Percentiles rank a stretch among this genome's conserved stretches.
These are phyloP conservation scores for Curvularia lunata DNA, from an alignment of 2,329 filamentous ascomycete genomes.

Conservation along the genomic window DNA sequence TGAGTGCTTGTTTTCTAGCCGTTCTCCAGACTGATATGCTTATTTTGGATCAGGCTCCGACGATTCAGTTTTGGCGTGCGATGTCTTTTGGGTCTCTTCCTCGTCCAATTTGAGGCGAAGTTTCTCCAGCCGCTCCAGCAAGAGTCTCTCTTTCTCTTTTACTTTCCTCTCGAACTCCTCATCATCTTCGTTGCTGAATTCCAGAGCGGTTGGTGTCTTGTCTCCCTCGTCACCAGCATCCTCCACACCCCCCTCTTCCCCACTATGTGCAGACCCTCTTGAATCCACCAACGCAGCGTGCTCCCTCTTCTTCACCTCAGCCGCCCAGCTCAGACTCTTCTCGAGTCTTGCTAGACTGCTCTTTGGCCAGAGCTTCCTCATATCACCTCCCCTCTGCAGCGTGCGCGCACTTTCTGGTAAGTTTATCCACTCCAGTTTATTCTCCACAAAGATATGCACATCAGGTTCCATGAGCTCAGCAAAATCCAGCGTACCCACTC, in stretches of 20 bases:
- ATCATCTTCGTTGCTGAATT: slow-evolving; percentile 29
- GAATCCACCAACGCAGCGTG: background rate
- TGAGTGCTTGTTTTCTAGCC: background rate
- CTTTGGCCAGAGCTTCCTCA: slow-evolving; percentile 33
- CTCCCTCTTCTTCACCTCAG: slow-evolving; percentile 8
- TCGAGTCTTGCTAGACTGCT: slow-evolving; percentile 37
- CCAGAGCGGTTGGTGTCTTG: slow-evolving; percentile 41
- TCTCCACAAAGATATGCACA: slow-evolving; percentile 36
- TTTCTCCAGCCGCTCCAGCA: slow-evolving; percentile 40
- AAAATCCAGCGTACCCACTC: slow-evolving; percentile 37
- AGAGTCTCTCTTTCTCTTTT: slow-evolving; percentile 34
- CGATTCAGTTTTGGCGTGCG: background rate
- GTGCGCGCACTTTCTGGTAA: slow-evolving; percentile 34
- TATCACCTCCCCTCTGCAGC: slow-evolving; percentile 16
- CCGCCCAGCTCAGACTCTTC: slow-evolving; percentile 13
- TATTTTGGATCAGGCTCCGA: background rate
- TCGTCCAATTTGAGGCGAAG: slow-evolving; percentile 36
- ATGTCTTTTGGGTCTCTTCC: slow-evolving; percentile 9
- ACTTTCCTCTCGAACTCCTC: slow-evolving; percentile 40
- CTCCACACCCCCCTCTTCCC: slow-evolving; percentile 4
- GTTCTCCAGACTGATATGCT: background rate
- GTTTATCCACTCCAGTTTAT: slow-evolving; percentile 39
- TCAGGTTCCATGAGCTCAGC: slow-evolving; percentile 42
- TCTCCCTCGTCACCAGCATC: slow-evolving; percentile 27
- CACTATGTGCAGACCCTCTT: background rate